Percentiles rank a stretch among this genome's conserved stretches.
Conservation (phyloP, 345 rosid species). For the Cochlearia excelsa region DNA sequence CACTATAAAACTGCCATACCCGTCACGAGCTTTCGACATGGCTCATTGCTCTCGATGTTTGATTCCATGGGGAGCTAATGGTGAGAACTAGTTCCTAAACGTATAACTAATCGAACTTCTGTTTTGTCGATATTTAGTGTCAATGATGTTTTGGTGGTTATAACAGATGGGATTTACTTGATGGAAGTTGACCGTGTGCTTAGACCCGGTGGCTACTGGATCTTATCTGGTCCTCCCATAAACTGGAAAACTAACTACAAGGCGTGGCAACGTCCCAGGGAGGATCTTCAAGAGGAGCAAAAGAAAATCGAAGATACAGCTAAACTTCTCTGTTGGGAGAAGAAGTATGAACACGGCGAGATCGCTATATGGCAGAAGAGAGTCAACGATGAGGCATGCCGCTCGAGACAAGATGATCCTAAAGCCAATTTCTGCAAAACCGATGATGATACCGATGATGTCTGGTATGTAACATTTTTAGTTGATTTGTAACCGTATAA, state of each 20-base stretch:
- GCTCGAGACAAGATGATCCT: constrained; percentile 72
- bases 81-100: constrained; percentile 33
- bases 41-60: constrained; percentile 98
- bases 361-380: constrained; percentile 95
- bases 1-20: constrained; percentile 84
- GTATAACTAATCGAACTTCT: neutral
- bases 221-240: constrained; percentile 96
- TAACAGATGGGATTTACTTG: constrained; percentile 81
- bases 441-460: constrained; percentile 69
- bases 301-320: constrained; percentile 81
- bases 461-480: constrained; percentile 55
- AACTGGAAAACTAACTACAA: constrained; percentile 83
- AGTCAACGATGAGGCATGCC: constrained; percentile 61
- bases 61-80: constrained; percentile 95
- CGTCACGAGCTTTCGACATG: constrained; percentile 93
- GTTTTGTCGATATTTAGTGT: no score
- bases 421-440: constrained; percentile 69
- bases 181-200: constrained; percentile 98
- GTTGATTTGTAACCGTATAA: no score
- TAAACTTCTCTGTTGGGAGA: constrained; percentile 94
- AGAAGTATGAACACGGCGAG: constrained; percentile 85
- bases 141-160: constrained; percentile 15
- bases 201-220: constrained; percentile 98
- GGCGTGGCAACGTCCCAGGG: constrained; percentile 94
- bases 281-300: constrained; percentile 89